These are phyloP conservation scores for Kluyveromyces nonfermentans DNA, from an alignment of 805 yeast genomes.

Conservation along the genomic window DNA sequence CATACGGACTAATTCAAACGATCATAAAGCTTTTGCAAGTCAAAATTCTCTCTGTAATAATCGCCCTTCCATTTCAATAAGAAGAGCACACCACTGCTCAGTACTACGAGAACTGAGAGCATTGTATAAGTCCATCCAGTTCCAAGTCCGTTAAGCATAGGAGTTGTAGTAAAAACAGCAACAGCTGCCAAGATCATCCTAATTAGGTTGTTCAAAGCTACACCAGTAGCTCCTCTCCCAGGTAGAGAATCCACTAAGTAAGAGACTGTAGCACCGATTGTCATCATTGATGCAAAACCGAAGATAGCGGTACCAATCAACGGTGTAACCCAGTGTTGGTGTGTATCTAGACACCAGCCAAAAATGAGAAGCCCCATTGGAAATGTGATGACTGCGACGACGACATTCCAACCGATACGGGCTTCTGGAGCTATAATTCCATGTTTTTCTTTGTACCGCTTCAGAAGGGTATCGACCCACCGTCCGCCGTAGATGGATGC, in stretches of 20 bases:
- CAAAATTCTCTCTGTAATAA: slow-evolving; percentile 55
- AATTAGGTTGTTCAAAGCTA: slow-evolving; percentile 69
- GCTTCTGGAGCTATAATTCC: slow-evolving; percentile 70
- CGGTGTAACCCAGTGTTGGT: slow-evolving; percentile 69
- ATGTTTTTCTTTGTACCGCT: slow-evolving; percentile 44
- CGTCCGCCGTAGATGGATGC: slow-evolving; percentile 77
- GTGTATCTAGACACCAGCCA: slow-evolving; percentile 72
- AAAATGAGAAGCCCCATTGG: slow-evolving; percentile 62
- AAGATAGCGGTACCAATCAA: slow-evolving; percentile 72
- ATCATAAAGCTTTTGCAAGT: slow-evolving; percentile 49
- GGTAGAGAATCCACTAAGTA: slow-evolving; percentile 79
- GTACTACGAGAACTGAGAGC: slow-evolving; percentile 47
- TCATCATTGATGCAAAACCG: slow-evolving; percentile 78
- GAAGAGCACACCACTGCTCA: slow-evolving; percentile 34
- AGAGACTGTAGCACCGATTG: slow-evolving; percentile 72
- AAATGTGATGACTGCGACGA: slow-evolving; percentile 49
- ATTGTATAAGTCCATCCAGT: slow-evolving; percentile 63
- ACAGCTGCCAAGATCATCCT: slow-evolving; percentile 67
- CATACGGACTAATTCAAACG: slow-evolving; percentile 17
- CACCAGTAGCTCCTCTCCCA: slow-evolving; percentile 83
- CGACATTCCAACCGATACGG: slow-evolving; percentile 65
- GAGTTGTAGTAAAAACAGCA: slow-evolving; percentile 69
- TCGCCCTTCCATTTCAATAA: slow-evolving; percentile 47
- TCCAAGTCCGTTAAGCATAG: slow-evolving; percentile 57
- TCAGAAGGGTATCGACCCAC: slow-evolving; percentile 61